Percentiles rank a stretch among this genome's conserved stretches.
phyloP scores from a whole-genome alignment of 2,329 filamentous ascomycete genomes.

The Albifimbria verrucaria region DNA sequence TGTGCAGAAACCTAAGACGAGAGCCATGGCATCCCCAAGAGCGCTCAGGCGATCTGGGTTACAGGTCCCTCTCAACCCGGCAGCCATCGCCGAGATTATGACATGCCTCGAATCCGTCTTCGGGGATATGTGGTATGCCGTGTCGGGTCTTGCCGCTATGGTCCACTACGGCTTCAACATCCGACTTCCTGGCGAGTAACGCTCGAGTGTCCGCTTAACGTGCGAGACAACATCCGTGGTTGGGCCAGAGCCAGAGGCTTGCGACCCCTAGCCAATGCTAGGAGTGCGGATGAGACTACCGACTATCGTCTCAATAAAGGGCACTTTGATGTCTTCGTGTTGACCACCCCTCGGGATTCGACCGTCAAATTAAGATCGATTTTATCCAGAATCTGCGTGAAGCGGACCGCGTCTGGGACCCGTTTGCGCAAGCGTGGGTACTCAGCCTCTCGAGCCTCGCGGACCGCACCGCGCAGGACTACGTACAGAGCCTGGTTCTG shows the following conservation, averaged over 20 bases:
- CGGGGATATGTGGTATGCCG: constrained; percentile 41
- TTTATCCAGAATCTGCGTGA: constrained; percentile 30
- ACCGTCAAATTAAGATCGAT: constrained; percentile 32
- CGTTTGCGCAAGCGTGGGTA: constrained; percentile 18
- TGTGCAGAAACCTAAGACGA: too few relatives aligned
- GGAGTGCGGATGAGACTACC: too few relatives aligned
- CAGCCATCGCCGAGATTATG: constrained; percentile 35
- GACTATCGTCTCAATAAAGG: too few relatives aligned
- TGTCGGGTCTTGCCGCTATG: constrained; percentile 44
- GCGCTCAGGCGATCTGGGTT: not conserved
- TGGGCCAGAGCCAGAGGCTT: constrained; percentile 39
- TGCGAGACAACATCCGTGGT: constrained; percentile 30
- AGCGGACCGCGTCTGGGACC: constrained; percentile 18
- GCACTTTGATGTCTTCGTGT: constrained; percentile 24
- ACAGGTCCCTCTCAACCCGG: constrained; percentile 18
- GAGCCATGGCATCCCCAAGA: not conserved
- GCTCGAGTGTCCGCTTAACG: constrained; percentile 36
- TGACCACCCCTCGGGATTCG: constrained; percentile 26
- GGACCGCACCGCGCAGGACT: constrained; percentile 30
- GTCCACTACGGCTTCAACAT: constrained; percentile 37
- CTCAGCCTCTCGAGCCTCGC: constrained; percentile 32
- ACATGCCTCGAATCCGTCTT: constrained; percentile 35
- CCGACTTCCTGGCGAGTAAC: constrained; percentile 28
- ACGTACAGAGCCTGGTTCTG: constrained; percentile 21
- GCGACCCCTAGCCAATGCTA: constrained; percentile 14